Percentiles rank a stretch among this genome's conserved stretches.
Evolutionary conservation across 2,329 filamentous ascomycete genomes (phyloP).

Genomic region (Phyllosticta citrichinensis): DNA sequence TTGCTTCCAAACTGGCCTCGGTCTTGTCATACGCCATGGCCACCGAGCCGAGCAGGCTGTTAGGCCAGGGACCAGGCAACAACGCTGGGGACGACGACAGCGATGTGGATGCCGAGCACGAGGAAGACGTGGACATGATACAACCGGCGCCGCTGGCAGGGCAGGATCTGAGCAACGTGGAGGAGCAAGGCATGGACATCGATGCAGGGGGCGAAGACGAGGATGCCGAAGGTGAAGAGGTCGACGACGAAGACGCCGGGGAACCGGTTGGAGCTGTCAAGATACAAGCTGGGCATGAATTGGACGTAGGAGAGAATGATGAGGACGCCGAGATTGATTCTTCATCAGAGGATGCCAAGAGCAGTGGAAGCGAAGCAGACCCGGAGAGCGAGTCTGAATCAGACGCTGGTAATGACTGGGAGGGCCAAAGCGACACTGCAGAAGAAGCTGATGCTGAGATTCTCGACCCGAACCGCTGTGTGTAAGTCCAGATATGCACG

Average conservation of each 20-base stretch:
- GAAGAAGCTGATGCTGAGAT: constrained; percentile 48
- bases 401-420: constrained; percentile 48
- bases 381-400: constrained; percentile 36
- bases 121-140: constrained; percentile 25
- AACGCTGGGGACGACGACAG: constrained; percentile 22
- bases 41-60: constrained; percentile 28
- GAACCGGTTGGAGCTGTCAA: constrained; percentile 33
- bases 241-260: constrained; percentile 39
- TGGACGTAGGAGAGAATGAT: constrained; percentile 32
- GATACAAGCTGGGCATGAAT: constrained; percentile 24
- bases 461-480: constrained; percentile 49
- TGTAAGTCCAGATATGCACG: constrained; percentile 39
- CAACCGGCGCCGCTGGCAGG: constrained; percentile 17
- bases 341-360: constrained; percentile 25
- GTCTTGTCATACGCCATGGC: constrained; percentile 33
- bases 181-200: constrained; percentile 30
- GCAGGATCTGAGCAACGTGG: constrained; percentile 26
- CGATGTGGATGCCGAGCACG: constrained; percentile 30
- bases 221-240: constrained; percentile 42
- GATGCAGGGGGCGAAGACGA: constrained; percentile 37
- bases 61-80: constrained; percentile 25
- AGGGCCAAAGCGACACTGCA: constrained; percentile 43
- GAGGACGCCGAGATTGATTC: constrained; percentile 30
- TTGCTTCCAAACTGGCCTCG: constrained; percentile 26
- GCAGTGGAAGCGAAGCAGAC: constrained; percentile 25